Base-by-base conservation (phyloP, 2,329 filamentous ascomycete species). In the Trichoderma oligosporum region DNA sequence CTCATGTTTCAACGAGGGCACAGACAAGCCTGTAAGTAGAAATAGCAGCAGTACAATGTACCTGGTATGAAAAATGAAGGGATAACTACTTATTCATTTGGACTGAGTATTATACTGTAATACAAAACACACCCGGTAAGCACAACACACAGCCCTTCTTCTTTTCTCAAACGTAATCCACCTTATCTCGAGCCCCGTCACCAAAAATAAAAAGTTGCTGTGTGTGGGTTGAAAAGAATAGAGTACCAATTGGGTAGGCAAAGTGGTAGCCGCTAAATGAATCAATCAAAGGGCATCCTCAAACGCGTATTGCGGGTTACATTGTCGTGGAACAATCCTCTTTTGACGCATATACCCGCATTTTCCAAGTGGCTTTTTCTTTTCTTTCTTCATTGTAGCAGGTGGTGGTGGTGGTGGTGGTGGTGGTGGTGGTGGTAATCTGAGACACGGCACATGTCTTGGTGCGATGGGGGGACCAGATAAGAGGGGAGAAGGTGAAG, bases 371-470 rank as follows among this genome's bases (percentile, higher is more conserved):
- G 31, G 46, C 33, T 31, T 25, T 24, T 36, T 51, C 39, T 33
- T 29, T 39, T 20, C 29, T n/a, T n/a, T n/a, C n/a, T n/a, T n/a
- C n/a, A n/a, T n/a, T n/a, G n/a, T n/a, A n/a, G n/a, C n/a, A n/a
- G n/a, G n/a, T n/a, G n/a, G n/a, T n/a, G n/a, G n/a, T n/a, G n/a
- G n/a, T n/a, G n/a, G n/a, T n/a, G n/a, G n/a, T n/a, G n/a, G n/a
- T n/a, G n/a, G n/a, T n/a, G 18, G 51, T 54, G 51, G 39, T 36
- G 51, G 39, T 39, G 41, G 51, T 36, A 45, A 45, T 54, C 25
- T 36, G 39, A 54, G 51, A 54, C 51, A 45, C 51, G 51, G 51
- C 51, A 54, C 29, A 36, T 24, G 35, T 45, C 22, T 27, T n/a
- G 29, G 39, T 4, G 29, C 20, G 39, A 38, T 54, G 33, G 29